Evolutionary conservation across 495 filamentous ascomycete genomes (phyloP).

Genomic region (Collariella sp.): DNA sequence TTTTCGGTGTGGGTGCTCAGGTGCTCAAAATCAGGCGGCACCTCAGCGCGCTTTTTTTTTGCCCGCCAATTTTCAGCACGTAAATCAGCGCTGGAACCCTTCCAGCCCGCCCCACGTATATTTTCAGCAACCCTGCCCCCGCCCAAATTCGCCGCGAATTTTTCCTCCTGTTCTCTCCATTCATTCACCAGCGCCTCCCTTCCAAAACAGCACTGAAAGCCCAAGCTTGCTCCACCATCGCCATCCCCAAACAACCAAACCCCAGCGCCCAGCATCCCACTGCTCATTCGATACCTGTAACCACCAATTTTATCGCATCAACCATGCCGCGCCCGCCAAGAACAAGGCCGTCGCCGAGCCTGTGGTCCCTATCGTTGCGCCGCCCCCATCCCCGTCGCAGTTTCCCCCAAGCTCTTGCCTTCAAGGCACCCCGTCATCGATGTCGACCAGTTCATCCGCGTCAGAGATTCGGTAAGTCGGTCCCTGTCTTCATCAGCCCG

Average conservation of each 20-base stretch:
- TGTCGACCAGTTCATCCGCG: conserved; percentile 40
- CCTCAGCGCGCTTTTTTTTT: conserved; percentile 21
- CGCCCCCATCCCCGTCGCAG: conserved; percentile 7
- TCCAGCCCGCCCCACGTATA: conserved; percentile 23
- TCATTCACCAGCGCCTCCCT: conserved; percentile 22
- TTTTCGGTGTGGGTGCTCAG: conserved; percentile 11
- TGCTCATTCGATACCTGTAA: conserved; percentile 15
- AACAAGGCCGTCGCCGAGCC: conserved; percentile 22
- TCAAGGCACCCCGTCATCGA: conserved; percentile 36
- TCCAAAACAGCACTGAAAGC: conserved; percentile 6
- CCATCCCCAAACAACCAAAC: neutral
- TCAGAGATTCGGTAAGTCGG: conserved; percentile 42
- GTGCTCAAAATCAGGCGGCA: conserved; percentile 16
- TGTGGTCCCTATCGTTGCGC: conserved; percentile 28
- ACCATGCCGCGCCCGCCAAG: conserved; percentile 33
- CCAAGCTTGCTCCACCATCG: conserved; percentile 20
- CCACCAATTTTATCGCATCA: conserved; percentile 9
- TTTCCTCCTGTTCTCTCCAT: conserved; percentile 30
- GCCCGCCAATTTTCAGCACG: conserved; percentile 20
- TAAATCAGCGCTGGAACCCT: conserved; percentile 27
- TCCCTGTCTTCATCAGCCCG: neutral
- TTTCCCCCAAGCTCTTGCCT: neutral
- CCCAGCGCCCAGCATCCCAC: conserved; percentile 14
- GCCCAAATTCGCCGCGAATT: conserved; percentile 25
- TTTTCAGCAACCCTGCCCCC: conserved; percentile 26